Conservation (phyloP, 768 basidiomycete genomes). For the Boletus tomentosulus region DNA sequence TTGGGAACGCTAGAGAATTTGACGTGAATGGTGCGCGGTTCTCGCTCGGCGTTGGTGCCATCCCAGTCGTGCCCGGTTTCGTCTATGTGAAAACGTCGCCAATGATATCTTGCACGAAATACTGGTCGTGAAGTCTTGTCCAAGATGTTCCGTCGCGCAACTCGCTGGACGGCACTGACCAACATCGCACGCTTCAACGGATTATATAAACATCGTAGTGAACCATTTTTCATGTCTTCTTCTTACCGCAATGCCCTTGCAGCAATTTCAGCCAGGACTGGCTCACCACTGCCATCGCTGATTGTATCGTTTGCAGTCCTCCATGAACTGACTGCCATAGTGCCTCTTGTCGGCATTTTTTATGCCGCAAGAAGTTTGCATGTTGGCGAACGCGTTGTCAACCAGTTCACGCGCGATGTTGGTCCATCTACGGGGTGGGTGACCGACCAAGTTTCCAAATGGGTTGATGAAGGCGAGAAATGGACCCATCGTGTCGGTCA, state of each 20-base stretch:
- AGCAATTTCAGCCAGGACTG: conserved; percentile 61
- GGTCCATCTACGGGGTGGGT: conserved; percentile 36
- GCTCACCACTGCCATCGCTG: conserved; percentile 74
- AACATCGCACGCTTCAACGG: conserved; percentile 13
- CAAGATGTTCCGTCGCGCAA: conserved; percentile 4
- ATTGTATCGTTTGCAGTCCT: conserved; percentile 74
- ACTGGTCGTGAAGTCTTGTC: background rate
- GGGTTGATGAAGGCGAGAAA: conserved; percentile 75
- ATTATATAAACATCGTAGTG: conserved; percentile 19
- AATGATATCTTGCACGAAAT: conserved; percentile 1
- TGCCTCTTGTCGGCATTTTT: conserved; percentile 72
- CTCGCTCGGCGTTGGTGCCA: background rate
- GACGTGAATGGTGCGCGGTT: conserved; percentile 34
- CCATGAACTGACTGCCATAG: conserved; percentile 81
- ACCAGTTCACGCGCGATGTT: conserved; percentile 26
- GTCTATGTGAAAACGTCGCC: conserved; percentile 21
- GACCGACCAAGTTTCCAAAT: conserved; percentile 42
- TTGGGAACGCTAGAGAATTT: conserved; percentile 38
- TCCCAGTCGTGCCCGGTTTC: conserved; percentile 20
- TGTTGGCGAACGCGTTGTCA: conserved; percentile 63
- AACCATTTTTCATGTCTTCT: conserved; percentile 21
- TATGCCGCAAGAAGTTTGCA: conserved; percentile 63
- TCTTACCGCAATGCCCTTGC: conserved; percentile 54
- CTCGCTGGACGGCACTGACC: background rate
- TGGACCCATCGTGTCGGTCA: conserved; percentile 69